Evolutionary conservation across 179 eudicot species (phyloP).

Genomic region (Silene noctiflora): DNA sequence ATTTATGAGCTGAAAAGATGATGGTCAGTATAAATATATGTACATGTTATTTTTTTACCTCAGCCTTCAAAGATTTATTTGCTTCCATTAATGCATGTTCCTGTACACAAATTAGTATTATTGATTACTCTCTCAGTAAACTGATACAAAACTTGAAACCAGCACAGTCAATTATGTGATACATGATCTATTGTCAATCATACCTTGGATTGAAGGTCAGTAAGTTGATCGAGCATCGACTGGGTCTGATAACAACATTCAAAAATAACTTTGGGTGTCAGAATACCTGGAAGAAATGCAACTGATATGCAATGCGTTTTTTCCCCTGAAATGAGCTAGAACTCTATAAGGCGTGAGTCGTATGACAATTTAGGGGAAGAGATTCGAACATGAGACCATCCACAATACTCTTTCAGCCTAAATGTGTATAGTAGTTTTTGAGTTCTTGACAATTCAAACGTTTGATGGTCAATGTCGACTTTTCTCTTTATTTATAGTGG

Average conservation of each 20-base stretch:
- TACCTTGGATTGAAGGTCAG: conserved; percentile 87
- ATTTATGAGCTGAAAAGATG: too few relatives aligned
- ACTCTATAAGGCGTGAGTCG: too few relatives aligned
- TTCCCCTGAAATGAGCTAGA: too few relatives aligned
- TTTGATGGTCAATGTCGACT: too few relatives aligned
- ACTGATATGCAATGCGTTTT: background rate
- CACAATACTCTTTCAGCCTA: too few relatives aligned
- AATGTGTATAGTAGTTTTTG: too few relatives aligned
- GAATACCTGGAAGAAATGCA: background rate
- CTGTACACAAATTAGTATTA: conserved; percentile 35
- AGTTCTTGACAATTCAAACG: too few relatives aligned
- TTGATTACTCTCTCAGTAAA: background rate
- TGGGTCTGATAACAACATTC: conserved; percentile 50
- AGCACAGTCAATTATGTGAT: background rate
- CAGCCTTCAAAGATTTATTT: conserved; percentile 60
- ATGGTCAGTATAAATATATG: too few relatives aligned
- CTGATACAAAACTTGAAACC: background rate
- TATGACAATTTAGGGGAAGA: too few relatives aligned
- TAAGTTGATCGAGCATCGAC: conserved; percentile 79
- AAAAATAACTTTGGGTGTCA: background rate
- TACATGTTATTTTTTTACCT: conserved; percentile 38
- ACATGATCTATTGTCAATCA: background rate
- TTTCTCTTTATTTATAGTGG: too few relatives aligned
- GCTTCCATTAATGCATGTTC: conserved; percentile 73
- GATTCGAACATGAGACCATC: too few relatives aligned